A percentile compares a stretch with the other conserved stretches of the same genome.
These are phyloP conservation scores for Zygoascus bituminiphila DNA, from an alignment of 805 yeast species.

Conservation along the genomic window DNA sequence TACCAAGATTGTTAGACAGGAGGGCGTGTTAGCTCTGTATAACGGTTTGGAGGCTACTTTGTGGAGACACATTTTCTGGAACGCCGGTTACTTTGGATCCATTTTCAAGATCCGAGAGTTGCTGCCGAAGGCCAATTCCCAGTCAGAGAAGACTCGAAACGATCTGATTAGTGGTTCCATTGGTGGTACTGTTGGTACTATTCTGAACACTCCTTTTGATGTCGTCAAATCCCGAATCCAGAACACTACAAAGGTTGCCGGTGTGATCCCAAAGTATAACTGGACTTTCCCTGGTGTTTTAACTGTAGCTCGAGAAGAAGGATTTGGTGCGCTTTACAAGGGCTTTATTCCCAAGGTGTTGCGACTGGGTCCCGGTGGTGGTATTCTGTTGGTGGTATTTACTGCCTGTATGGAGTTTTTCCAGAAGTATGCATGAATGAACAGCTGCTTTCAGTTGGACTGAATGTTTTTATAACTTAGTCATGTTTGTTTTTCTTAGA, in stretches of 20 bases:
- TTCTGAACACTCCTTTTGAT: constrained; percentile 92
- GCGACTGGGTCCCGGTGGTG: constrained; percentile 99
- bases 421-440: constrained; percentile 21
- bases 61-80: constrained; percentile 97
- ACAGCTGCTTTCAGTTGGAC: too few species aligned
- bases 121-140: constrained; percentile 67
- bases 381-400: constrained; percentile 94
- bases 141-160: constrained; percentile 69
- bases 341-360: constrained; percentile 96
- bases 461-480: too few species aligned
- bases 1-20: constrained; percentile 55
- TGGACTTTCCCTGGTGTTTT: constrained; percentile 83
- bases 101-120: constrained; percentile 77
- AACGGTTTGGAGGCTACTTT: constrained; percentile 94
- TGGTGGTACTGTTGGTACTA: constrained; percentile 97
- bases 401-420: constrained; percentile 92
- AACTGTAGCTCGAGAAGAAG: constrained; percentile 81
- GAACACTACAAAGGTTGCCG: constrained; percentile 53
- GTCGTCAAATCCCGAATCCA: constrained; percentile 94
- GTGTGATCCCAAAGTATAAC: constrained; percentile 77
- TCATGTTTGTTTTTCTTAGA: too few species aligned
- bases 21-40: constrained; percentile 79
- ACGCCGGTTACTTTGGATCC: constrained; percentile 95
- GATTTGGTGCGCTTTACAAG: constrained; percentile 82
- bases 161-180: constrained; percentile 88